Percentiles rank a stretch among this genome's conserved stretches.
Evolutionary conservation across 2,329 filamentous ascomycete genomes (phyloP).

Genomic region (Hypoxylon sp.): DNA sequence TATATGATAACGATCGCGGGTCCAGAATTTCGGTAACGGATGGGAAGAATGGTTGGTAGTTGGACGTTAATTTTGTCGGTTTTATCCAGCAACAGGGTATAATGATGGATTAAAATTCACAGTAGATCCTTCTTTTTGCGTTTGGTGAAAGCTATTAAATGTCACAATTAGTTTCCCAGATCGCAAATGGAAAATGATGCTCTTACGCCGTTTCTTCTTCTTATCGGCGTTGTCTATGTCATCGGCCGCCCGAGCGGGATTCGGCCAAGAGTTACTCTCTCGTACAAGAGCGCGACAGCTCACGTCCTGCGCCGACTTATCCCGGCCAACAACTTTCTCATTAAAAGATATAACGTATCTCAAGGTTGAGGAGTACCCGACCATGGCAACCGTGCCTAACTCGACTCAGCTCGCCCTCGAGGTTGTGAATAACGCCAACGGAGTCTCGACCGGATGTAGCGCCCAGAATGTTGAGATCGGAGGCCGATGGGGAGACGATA

Average conservation of each 20-base stretch:
- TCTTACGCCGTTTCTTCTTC: not conserved
- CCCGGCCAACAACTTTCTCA: constrained; percentile 37
- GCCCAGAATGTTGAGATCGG: constrained; percentile 32
- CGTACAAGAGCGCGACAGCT: not conserved
- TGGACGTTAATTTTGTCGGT: constrained; percentile 8
- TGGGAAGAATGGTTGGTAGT: constrained; percentile 14
- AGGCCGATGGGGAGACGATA: constrained; percentile 39
- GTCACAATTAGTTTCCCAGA: not conserved
- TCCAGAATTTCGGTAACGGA: constrained; percentile 11
- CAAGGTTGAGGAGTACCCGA: constrained; percentile 24
- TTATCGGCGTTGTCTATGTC: not conserved
- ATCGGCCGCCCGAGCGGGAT: constrained; percentile 1
- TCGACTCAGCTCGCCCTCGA: constrained; percentile 42
- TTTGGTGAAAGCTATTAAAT: not conserved
- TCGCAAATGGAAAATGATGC: constrained; percentile 8
- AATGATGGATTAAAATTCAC: constrained; percentile 3
- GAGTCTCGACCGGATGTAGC: constrained; percentile 34
- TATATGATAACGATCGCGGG: constrained; percentile 11
- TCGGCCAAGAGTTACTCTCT: not conserved
- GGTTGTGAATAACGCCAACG: constrained; percentile 42
- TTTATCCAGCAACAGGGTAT: constrained; percentile 14
- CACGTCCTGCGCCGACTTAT: constrained; percentile 31
- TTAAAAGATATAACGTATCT: constrained; percentile 32
- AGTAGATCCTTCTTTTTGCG: not conserved
- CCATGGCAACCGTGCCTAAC: constrained; percentile 33